phyloP scores from a whole-genome alignment of 345 rosid species.

The Gynandropsis gynandra region DNA sequence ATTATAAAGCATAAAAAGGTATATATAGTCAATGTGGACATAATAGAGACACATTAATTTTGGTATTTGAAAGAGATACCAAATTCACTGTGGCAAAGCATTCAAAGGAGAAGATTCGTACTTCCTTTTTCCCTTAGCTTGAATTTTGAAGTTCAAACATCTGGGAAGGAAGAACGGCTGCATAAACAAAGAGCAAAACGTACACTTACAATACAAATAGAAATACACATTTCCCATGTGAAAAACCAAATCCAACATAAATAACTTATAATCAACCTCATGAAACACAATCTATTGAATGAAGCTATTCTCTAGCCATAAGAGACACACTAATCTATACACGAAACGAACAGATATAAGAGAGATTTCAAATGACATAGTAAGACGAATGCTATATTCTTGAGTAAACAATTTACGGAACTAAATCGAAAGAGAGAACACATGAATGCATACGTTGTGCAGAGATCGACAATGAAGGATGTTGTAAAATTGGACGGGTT shows the following conservation, averaged over 20 bases:
- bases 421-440: neutral
- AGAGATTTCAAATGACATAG: neutral
- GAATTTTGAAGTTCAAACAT: conserved; percentile 17
- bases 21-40: neutral
- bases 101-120: conserved; percentile 21
- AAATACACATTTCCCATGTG: neutral
- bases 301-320: too few species aligned
- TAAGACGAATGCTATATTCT: neutral
- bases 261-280: neutral
- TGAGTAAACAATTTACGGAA: neutral
- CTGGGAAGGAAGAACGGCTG: conserved; percentile 11
- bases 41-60: conserved; percentile 7
- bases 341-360: too few species aligned
- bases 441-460: conserved; percentile 7
- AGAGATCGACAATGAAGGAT: neutral
- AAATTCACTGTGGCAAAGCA: neutral
- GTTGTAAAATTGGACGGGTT: conserved; percentile 4
- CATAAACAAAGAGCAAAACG: neutral
- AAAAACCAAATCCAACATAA: neutral
- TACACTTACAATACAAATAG: neutral
- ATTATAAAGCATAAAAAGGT: conserved; percentile 11
- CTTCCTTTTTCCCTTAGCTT: conserved; percentile 17
- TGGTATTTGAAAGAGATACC: neutral
- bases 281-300: too few species aligned
- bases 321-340: too few species aligned